Conservation (phyloP, 2,329 filamentous ascomycete genomes). For the Hymenotorrendiella dingleyae region DNA sequence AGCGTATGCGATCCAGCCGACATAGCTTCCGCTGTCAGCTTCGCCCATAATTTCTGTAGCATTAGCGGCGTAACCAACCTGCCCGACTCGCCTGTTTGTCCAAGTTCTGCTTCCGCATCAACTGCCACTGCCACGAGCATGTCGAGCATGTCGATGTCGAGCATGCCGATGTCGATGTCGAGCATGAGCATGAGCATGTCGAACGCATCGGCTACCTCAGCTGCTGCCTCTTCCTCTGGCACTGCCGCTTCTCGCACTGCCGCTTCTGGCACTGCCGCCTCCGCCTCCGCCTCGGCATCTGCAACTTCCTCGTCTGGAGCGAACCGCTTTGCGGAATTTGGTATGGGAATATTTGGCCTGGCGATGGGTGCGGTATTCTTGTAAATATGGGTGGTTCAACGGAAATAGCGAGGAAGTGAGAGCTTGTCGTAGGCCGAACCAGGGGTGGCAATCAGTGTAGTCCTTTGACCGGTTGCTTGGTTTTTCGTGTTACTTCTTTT, state of each 20-base stretch:
- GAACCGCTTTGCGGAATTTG: slow-evolving; percentile 19
- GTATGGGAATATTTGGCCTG: slow-evolving; percentile 21
- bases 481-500: no score
- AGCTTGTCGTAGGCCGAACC: no score
- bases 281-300: slow-evolving; percentile 1
- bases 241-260: not conserved
- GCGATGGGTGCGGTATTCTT: slow-evolving; percentile 20
- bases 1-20: no score
- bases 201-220: not conserved
- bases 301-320: slow-evolving; percentile 15
- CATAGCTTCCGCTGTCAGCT: slow-evolving; percentile 31
- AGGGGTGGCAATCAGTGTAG: no score
- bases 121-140: not conserved
- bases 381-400: slow-evolving; percentile 2
- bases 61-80: slow-evolving; percentile 30
- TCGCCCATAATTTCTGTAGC: slow-evolving; percentile 31
- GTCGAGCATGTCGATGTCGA: no score
- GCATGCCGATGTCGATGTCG: no score
- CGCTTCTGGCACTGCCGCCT: not conserved
- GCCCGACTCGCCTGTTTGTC: slow-evolving; percentile 9
- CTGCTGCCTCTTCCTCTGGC: not conserved
- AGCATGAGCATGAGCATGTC: no score
- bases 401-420: no score
- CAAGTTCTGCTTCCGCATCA: slow-evolving; percentile 4
- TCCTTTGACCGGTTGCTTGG: no score